These are phyloP conservation scores for Rhododendron griersonianum DNA, from an alignment of 148 eudicot species.

Conservation along the genomic window DNA sequence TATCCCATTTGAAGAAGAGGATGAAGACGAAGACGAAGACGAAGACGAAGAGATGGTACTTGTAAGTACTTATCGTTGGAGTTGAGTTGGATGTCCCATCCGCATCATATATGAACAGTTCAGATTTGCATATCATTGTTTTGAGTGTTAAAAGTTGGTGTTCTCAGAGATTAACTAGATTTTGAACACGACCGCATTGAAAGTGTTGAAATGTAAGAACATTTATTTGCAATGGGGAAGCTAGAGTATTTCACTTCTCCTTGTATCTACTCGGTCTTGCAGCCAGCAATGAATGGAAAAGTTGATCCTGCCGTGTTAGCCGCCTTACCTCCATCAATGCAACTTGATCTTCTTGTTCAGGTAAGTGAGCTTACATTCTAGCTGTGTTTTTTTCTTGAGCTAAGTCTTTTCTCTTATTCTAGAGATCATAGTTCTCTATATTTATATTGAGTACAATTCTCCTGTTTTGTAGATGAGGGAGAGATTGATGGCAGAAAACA, in stretches of 20 bases:
- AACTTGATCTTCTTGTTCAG: constrained; percentile 98
- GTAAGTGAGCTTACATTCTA: constrained; percentile 20
- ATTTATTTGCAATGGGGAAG: neutral
- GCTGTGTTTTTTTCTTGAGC: neutral
- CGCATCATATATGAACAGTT: neutral
- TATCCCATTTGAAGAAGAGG: constrained; percentile 35
- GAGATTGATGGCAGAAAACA: constrained; percentile 95
- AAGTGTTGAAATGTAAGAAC: neutral
- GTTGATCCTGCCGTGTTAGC: constrained; percentile 94
- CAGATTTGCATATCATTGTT: constrained; percentile 2
- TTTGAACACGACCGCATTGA: neutral
- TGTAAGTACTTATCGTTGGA: constrained; percentile 29
- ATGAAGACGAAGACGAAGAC: constrained; percentile 60
- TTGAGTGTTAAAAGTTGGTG: neutral
- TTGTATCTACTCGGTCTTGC: constrained; percentile 21
- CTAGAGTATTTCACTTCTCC: neutral
- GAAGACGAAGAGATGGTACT: constrained; percentile 78
- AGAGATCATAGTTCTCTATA: neutral
- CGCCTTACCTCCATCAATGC: constrained; percentile 98
- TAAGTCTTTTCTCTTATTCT: neutral
- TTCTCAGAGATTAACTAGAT: neutral
- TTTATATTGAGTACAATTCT: neutral
- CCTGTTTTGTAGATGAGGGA: constrained; percentile 79
- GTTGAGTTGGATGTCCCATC: constrained; percentile 2
- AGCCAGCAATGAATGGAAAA: constrained; percentile 77